phyloP scores from a whole-genome alignment of 192 early-diverging fungal species.

The Entomortierella beljakovae region DNA sequence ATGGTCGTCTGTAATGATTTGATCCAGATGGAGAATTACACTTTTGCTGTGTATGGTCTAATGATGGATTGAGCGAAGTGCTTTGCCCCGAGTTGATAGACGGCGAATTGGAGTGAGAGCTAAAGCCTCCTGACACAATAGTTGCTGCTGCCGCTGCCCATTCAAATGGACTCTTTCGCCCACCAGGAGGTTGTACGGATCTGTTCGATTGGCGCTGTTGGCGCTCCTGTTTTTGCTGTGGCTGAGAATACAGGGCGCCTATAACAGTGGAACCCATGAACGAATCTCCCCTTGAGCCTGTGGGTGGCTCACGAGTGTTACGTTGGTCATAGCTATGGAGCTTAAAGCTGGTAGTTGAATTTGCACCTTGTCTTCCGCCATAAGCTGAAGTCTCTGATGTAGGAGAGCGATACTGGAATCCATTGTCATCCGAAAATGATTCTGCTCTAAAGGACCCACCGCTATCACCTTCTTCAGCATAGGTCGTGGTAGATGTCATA shows the following conservation, averaged over 20 bases:
- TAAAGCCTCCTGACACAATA: constrained; percentile 42
- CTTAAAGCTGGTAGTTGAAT: neutral
- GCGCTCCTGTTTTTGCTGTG: constrained; percentile 6
- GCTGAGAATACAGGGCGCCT: no score
- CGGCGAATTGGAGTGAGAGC: constrained; percentile 15
- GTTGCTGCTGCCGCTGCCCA: constrained; percentile 46
- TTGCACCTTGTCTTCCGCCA: constrained; percentile 4
- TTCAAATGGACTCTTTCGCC: constrained; percentile 50
- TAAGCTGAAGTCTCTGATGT: neutral
- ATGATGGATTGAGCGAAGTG: constrained; percentile 5
- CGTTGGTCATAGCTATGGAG: neutral
- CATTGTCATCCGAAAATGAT: constrained; percentile 43
- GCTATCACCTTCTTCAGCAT: constrained; percentile 3
- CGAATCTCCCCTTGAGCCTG: neutral
- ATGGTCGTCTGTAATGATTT: neutral
- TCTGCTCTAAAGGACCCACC: constrained; percentile 20
- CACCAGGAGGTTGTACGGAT: constrained; percentile 2
- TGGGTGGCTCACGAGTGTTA: neutral
- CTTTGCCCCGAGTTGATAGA: constrained; percentile 1
- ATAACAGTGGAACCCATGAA: neutral
- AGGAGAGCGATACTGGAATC: constrained; percentile 30
- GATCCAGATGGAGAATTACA: constrained; percentile 15
- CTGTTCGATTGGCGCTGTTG: constrained; percentile 1
- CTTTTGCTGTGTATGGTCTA: neutral
- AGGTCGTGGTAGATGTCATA: neutral